Conservation (phyloP, 345 rosid species). For the Psidium friedrichsthalianum region DNA sequence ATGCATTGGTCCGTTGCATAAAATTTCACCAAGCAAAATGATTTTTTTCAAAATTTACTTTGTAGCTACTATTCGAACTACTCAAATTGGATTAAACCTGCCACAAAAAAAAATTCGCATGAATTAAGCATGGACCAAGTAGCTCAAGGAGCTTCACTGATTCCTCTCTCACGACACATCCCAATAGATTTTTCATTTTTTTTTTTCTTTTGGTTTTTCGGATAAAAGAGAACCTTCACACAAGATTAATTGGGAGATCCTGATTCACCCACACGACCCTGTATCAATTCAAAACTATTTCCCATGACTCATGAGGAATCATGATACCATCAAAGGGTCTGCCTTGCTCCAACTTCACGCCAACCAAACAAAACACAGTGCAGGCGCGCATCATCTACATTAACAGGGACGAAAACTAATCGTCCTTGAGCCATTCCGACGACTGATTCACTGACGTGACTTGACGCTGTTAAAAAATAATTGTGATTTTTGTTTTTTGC, state of each 20-base stretch:
- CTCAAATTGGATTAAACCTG: not conserved
- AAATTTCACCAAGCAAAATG: not conserved
- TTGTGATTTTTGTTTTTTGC: too few species aligned
- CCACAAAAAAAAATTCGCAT: not conserved
- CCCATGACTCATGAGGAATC: not conserved
- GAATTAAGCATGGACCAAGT: not conserved
- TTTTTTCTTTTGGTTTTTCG: not conserved
- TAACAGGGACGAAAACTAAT: not conserved
- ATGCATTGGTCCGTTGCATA: not conserved
- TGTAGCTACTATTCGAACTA: not conserved
- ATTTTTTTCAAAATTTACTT: not conserved
- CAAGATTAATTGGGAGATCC: not conserved
- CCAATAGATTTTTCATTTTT: not conserved
- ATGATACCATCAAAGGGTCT: not conserved
- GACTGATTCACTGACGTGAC: too few species aligned
- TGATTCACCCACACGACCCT: not conserved
- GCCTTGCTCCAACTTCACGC: not conserved
- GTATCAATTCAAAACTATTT: accelerated
- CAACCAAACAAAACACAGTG: not conserved
- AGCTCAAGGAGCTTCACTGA: not conserved
- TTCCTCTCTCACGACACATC: not conserved
- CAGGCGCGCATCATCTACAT: not conserved
- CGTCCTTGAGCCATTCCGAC: too few species aligned
- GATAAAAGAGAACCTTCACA: not conserved
- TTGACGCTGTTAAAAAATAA: too few species aligned